Evolutionary conservation across 305 asterid species (phyloP), one percentile per base, ranked within the genome.

Genomic region (Solanum hybrid): DNA sequence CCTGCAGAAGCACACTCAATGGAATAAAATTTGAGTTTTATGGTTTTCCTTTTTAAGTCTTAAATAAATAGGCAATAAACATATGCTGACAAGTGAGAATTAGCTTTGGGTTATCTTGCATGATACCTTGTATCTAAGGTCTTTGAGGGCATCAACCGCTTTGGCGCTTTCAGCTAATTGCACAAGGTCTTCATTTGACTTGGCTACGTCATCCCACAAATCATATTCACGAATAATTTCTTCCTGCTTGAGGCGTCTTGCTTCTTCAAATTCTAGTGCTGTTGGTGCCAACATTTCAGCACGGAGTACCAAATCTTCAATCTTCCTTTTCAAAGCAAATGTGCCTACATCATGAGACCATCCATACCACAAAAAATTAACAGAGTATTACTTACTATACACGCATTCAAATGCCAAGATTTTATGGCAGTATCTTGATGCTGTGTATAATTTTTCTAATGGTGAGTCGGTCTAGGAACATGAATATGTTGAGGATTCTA

Each of bases 231-330:
- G 96, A 86, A 96, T 90, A 90, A 92, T 93, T 91, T 94, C 94
- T 92, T 93, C 97, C 87, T 91, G 95, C 81, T 93, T 89, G 79
- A 90, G 89, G 84, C 84, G 94, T 29, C 93, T 95, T 37, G 95
- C 94, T 92, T 93, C 97, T 91, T 94, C 98, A 76, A 91, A 91
- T 87, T 96, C 96, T 89, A 95, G 90, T 24, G 97, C 98, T 12
- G 93, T 92, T 10, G 98, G 94, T 37, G 94, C 94, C 88, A 93
- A 69, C 94, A 93, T 95, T 93, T 96, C 97, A 9, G 98, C 98
- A 66, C 95, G 95, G 46, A 94, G 95, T 90, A 96, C 91, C 11
- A 96, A 96, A 88, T 95, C 97, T 89, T 95, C 97, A 69, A 95
- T 94, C 91, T 95, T 94, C 91, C 94, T 96, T 91, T 94, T 93